Base-by-base conservation (phyloP, 1,284 basidiomycete genomes). In the Malassezia japonica region DNA sequence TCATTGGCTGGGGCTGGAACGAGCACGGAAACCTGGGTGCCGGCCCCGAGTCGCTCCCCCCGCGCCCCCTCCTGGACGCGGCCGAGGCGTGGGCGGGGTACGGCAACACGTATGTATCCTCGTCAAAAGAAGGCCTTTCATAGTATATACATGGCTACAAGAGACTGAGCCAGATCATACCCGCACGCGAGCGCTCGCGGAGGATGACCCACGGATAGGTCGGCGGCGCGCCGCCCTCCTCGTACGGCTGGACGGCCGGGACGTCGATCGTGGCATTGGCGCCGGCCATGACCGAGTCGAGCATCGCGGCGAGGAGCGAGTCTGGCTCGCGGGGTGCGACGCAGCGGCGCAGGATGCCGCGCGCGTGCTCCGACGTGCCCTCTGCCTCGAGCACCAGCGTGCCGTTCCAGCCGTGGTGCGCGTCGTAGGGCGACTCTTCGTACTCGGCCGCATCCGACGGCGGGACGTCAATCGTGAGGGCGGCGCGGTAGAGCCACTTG, bases 401-500 rank as follows among this genome's bases (percentile, higher is more conserved):
- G 15, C 63, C 63, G 23, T 61, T 56, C 62, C 62, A 67, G 9
- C 57, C 60, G 46, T 24, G 37, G 36, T 55, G 48, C 13, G 48
- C 43, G 20, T 41, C 52, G 31, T 25, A 45, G n/a, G 52, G 35
- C 15, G 41, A 36, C 25, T 44, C 41, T 27, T 37, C 38, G 25
- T 29, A 33, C 57, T 41, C 57, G n/a, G 42, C 43, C 1, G 51
- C 47, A 46, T 63, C 63, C 2, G 63, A 57, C 3, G 51, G 38
- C 1, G 50, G 53, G n/a, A 74, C 45, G 20, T 50, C 56, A 39
- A 74, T 60, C 18, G 44, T 46, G 15, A 54, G 32, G n/a, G 57
- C 56, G 0, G 69, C 65, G 4, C 74, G 62, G 57, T 76, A 76
- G 25, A 76, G 66, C 68, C 73, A 75, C 48, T 70, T 71, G 27